These are phyloP conservation scores for Rhododendron williamsianum DNA, from an alignment of 148 eudicot species.

Conservation along the genomic window DNA sequence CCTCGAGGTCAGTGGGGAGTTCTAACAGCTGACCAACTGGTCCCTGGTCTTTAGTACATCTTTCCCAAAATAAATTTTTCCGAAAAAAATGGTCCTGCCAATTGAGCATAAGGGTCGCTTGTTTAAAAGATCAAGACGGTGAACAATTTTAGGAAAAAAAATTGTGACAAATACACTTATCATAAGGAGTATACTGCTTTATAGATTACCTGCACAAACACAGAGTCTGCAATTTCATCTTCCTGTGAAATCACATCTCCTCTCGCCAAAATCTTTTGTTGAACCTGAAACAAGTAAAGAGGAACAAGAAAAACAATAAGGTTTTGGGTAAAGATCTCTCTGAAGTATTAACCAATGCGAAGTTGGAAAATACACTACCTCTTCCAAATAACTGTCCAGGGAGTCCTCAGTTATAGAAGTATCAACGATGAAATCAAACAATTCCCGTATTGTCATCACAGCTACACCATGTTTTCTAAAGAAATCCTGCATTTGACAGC, in stretches of 20 bases:
- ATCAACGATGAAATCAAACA: conserved; percentile 92
- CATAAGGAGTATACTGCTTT: background rate
- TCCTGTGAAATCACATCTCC: conserved; percentile 67
- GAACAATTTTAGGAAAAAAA: background rate
- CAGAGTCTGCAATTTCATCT: conserved; percentile 82
- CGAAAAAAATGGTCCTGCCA: background rate
- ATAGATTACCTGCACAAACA: conserved; percentile 70
- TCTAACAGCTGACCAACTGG: background rate
- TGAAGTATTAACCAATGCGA: background rate
- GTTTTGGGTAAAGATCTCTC: background rate
- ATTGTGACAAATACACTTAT: background rate
- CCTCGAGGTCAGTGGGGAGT: background rate
- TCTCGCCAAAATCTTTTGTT: conserved; percentile 73
- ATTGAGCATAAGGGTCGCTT: background rate
- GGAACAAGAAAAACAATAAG: background rate
- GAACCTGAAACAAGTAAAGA: conserved; percentile 42
- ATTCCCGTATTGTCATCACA: conserved; percentile 83
- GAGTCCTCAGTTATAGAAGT: conserved; percentile 71
- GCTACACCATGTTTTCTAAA: conserved; percentile 83
- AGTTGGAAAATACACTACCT: conserved; percentile 35
- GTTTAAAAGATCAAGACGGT: background rate
- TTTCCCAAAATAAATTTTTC: background rate
- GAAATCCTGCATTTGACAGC: conserved; percentile 59
- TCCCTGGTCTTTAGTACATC: background rate
- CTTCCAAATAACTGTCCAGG: conserved; percentile 76